Evolutionary conservation across 2,329 filamentous ascomycete genomes (phyloP).

Genomic region (Sporothrix pseudoabietina): DNA sequence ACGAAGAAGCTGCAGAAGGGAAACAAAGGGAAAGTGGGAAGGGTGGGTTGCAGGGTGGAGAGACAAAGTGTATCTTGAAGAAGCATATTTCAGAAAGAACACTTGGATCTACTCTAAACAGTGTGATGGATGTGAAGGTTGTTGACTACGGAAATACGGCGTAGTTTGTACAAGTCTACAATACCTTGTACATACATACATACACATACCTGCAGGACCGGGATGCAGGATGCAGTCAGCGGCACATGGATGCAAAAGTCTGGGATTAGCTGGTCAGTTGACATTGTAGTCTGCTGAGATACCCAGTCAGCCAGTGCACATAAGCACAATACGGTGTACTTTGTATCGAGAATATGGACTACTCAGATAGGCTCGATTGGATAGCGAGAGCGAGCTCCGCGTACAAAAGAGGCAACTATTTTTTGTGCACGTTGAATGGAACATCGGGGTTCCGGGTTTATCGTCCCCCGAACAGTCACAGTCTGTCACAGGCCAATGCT

Average conservation of each 20-base stretch:
- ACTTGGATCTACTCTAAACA: not conserved
- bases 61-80: not conserved
- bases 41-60: not conserved
- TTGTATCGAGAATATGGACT: not conserved
- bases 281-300: not conserved
- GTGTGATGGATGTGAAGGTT: not conserved
- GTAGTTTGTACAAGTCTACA: not conserved
- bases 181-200: not conserved
- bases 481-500: not conserved
- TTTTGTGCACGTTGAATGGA: not conserved
- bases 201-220: not conserved
- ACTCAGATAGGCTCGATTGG: not conserved
- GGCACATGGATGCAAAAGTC: not conserved
- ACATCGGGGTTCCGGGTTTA: not conserved
- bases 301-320: too few relatives aligned
- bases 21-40: not conserved
- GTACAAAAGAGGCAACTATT: not conserved
- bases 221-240: not conserved
- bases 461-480: not conserved
- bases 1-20: not conserved
- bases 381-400: not conserved
- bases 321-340: too few relatives aligned
- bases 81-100: not conserved
- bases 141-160: not conserved
- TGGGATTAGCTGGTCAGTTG: not conserved